Evolutionary conservation across 768 basidiomycete genomes (phyloP).

Genomic region (Collybia sordida): DNA sequence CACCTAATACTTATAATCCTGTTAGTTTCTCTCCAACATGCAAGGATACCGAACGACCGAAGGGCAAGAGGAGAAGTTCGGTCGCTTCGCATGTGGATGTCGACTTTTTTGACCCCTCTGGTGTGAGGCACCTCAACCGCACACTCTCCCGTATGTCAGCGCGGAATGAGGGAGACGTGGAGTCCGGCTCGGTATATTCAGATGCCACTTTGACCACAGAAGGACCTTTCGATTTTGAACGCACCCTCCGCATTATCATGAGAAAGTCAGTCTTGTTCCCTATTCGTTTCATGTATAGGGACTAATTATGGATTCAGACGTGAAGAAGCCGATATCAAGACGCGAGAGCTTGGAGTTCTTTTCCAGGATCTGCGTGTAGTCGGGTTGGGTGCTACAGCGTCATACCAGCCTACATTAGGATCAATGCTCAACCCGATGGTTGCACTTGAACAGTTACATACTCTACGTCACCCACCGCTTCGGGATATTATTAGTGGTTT

Average conservation of each 20-base stretch:
- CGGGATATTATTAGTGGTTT: slow-evolving; percentile 63
- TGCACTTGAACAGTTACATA: slow-evolving; percentile 41
- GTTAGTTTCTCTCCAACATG: slow-evolving; percentile 2
- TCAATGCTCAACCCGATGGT: slow-evolving; percentile 57
- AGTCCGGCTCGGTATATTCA: neutral
- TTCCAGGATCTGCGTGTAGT: slow-evolving; percentile 61
- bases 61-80: slow-evolving; percentile 2
- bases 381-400: slow-evolving; percentile 56
- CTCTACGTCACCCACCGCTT: slow-evolving; percentile 57
- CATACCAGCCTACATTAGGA: slow-evolving; percentile 59
- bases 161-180: neutral
- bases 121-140: slow-evolving; percentile 1
- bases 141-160: slow-evolving; percentile 1
- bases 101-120: slow-evolving; percentile 12
- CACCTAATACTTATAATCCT: neutral
- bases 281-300: neutral
- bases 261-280: slow-evolving; percentile 25
- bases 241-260: slow-evolving; percentile 25
- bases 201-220: slow-evolving; percentile 20
- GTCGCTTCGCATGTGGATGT: neutral
- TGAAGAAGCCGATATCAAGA: slow-evolving; percentile 29
- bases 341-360: slow-evolving; percentile 51
- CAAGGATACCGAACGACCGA: slow-evolving; percentile 1
- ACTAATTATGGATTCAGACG: neutral
- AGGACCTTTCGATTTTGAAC: slow-evolving; percentile 37